These are phyloP conservation scores for Alternaria gansuensis DNA, from an alignment of 2,329 filamentous ascomycete species.

Conservation along the genomic window DNA sequence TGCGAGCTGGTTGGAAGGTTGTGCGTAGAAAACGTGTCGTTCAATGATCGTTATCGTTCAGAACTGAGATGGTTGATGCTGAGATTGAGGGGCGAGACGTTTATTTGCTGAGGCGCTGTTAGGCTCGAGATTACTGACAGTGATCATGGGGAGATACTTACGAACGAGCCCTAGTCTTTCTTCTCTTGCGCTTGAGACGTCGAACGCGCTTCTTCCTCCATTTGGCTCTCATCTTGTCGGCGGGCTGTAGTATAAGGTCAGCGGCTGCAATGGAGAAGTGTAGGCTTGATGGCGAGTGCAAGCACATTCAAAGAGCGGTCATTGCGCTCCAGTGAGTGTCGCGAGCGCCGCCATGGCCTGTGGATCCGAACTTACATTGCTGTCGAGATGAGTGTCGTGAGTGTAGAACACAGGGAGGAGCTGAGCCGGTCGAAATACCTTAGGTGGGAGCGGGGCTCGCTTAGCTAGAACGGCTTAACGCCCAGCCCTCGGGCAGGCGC, in stretches of 20 bases:
- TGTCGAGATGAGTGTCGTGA: conserved; percentile 56
- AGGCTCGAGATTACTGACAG: conserved; percentile 13
- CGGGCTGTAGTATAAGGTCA: conserved; percentile 47
- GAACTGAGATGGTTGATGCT: conserved; percentile 45
- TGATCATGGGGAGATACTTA: conserved; percentile 62
- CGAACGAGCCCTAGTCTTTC: conserved; percentile 99
- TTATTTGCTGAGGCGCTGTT: conserved; percentile 57
- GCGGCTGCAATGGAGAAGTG: conserved; percentile 29
- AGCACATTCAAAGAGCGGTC: conserved; percentile 15
- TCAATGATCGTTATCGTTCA: conserved; percentile 42
- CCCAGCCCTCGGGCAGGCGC: conserved; percentile 9
- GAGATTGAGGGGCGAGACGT: conserved; percentile 57
- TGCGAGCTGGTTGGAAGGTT: conserved; percentile 35
- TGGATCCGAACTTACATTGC: conserved; percentile 50
- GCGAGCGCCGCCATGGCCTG: conserved; percentile 12
- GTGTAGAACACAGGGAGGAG: conserved; percentile 48
- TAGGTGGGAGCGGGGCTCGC: conserved; percentile 40
- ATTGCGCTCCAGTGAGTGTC: conserved; percentile 39
- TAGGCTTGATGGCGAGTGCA: conserved; percentile 19
- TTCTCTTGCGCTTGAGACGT: conserved; percentile 99
- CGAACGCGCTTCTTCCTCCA: conserved; percentile 99
- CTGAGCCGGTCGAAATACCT: conserved; percentile 27
- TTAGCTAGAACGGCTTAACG: conserved; percentile 25
- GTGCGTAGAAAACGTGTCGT: conserved; percentile 39
- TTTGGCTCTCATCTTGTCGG: conserved; percentile 84